Conservation (phyloP, 306 rosid genomes). For the Castanea crenata region DNA sequence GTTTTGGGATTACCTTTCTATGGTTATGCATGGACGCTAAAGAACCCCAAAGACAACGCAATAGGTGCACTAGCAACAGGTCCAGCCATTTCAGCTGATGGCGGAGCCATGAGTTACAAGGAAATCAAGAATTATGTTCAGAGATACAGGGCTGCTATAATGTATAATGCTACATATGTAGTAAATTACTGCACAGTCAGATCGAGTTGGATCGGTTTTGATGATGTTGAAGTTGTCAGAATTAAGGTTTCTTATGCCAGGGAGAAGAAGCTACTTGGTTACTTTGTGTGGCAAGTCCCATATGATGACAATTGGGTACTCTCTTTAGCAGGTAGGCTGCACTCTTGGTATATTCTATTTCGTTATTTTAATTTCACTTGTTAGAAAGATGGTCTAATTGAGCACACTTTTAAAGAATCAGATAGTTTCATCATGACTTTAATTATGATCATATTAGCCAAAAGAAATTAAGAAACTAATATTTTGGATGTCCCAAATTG, state of each 20-base stretch:
- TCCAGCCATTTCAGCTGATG: constrained; percentile 6
- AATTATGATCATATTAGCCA: neutral
- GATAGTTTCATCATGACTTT: too few relatives aligned
- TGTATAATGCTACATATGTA: constrained; percentile 31
- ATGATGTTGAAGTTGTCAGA: constrained; percentile 36
- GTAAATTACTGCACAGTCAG: constrained; percentile 35
- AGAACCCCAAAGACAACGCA: constrained; percentile 18
- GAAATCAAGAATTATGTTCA: constrained; percentile 13
- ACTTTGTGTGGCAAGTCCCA: constrained; percentile 26
- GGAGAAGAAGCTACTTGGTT: constrained; percentile 31
- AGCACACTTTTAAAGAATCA: too few relatives aligned
- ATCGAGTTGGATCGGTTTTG: constrained; percentile 40
- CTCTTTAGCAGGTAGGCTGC: constrained; percentile 8
- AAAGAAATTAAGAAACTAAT: neutral
- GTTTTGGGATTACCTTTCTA: constrained; percentile 43
- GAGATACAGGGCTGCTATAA: neutral
- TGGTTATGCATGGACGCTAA: constrained; percentile 43
- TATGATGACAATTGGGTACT: constrained; percentile 44
- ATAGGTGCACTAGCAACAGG: constrained; percentile 27
- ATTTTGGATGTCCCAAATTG: neutral
- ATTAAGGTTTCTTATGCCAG: constrained; percentile 41
- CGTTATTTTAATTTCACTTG: too few relatives aligned
- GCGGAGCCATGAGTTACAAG: constrained; percentile 24
- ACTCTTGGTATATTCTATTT: too few relatives aligned
- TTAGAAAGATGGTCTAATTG: too few relatives aligned